A percentile compares a stretch with the other conserved stretches of the same genome.
Conservation (phyloP, 176 grass and related monocot species). For the Phoenix dactylifera region DNA sequence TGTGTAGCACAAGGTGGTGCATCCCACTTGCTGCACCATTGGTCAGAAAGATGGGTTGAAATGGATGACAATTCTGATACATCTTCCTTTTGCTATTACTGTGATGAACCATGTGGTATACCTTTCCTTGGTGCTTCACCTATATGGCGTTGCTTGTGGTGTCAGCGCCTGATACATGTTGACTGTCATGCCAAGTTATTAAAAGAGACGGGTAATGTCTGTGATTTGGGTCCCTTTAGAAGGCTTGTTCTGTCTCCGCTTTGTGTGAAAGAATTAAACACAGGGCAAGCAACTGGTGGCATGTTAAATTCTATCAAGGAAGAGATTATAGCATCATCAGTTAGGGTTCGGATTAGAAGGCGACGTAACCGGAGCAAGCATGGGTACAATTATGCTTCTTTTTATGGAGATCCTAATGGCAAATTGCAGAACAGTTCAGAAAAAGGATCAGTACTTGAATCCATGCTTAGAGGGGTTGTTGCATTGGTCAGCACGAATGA, state of each 20-base stretch:
- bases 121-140: slow-evolving; percentile 73
- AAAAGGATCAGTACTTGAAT: slow-evolving; percentile 33
- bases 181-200: slow-evolving; percentile 69
- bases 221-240: slow-evolving; percentile 54
- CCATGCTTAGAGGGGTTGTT: slow-evolving; percentile 39
- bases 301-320: slow-evolving; percentile 60
- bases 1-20: slow-evolving; percentile 54
- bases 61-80: slow-evolving; percentile 43
- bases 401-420: slow-evolving; percentile 1
- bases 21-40: slow-evolving; percentile 61
- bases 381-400: slow-evolving; percentile 24
- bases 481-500: slow-evolving; percentile 36
- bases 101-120: slow-evolving; percentile 58
- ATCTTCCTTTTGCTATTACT: slow-evolving; percentile 65
- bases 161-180: slow-evolving; percentile 73
- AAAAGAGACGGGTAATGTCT: slow-evolving; percentile 47
- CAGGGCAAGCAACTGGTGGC: slow-evolving; percentile 25
- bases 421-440: slow-evolving; percentile 21
- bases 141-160: slow-evolving; percentile 88
- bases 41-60: slow-evolving; percentile 79
- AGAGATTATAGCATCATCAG: slow-evolving; percentile 31
- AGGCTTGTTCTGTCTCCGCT: slow-evolving; percentile 74
- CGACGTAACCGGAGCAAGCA: slow-evolving; percentile 34
- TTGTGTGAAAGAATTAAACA: slow-evolving; percentile 57
- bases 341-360: slow-evolving; percentile 39